Evolutionary conservation across 352 stramenopile species (phyloP), one percentile per base, ranked within the genome.

Genomic region (Pilasporangium apinafurcum): DNA sequence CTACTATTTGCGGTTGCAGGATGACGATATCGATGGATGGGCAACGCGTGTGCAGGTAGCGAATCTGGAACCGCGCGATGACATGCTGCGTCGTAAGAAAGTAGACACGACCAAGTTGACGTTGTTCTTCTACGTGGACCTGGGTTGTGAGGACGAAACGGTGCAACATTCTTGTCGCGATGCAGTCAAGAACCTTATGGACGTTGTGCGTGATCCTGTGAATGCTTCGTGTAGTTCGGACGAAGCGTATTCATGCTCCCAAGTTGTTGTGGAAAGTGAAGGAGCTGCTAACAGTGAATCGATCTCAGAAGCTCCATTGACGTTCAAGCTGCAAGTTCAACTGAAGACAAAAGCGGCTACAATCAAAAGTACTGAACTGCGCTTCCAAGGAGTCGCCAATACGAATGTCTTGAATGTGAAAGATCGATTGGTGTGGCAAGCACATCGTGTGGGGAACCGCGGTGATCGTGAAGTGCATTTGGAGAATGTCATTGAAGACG

Each of bases 111-210:
- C 75, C 44, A 80, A 78, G 40, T 29, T 86, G 8, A 90, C 81
- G 32, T 59, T 92, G 7, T 90, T 86, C 34, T 90, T 88, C 53
- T 92, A 90, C 33, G 49, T 90, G 6, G 81, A 92, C 27, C 35
- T 90, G 24, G 57, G 68, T 18, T 92, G 81, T 37, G 75, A 57
- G 31, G 81, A 92, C 43, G 81, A 92, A 41, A 67, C 49, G 32
- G 41, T 84, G 37, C 45, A 46, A 2, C 48, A 81, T 32, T 18
- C 42, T 12, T 92, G 81, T 43, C 70, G 75, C n/a, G 28, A 68
- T 0, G 62, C 56, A 30, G 43, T 87, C 10, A 57, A 75, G 38
- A 67, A 75, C 26, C 52, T 80, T 10, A 33, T 88, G 13, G 63
- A 84, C 21, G 68, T 84, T 2, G 38, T 59, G 5, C 34, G 33